These are phyloP conservation scores for Acacia melanoxylon DNA, from an alignment of 306 rosid genomes.

Conservation along the genomic window DNA sequence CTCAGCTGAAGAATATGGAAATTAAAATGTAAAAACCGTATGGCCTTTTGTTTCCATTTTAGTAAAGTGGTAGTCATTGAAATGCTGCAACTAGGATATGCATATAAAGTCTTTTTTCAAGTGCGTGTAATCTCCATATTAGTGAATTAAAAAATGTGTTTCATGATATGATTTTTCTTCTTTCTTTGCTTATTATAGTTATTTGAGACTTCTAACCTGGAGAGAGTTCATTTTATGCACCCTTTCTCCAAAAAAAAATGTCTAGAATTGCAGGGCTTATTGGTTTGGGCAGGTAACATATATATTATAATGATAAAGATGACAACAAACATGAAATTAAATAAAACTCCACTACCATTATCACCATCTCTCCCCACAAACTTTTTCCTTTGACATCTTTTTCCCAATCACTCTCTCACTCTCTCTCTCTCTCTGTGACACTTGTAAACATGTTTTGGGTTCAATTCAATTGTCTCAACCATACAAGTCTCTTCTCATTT, in stretches of 20 bases:
- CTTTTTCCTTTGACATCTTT: background rate
- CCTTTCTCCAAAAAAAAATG: background rate
- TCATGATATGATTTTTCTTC: background rate
- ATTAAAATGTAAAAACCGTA: background rate
- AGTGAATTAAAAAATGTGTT: background rate
- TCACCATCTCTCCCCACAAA: background rate
- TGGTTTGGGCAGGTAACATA: background rate
- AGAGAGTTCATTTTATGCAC: too few species aligned
- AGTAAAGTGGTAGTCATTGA: background rate
- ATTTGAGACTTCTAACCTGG: too few species aligned
- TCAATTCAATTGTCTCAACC: slow-evolving; percentile 32
- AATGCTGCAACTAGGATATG: background rate
- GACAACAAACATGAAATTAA: background rate
- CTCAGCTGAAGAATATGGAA: background rate
- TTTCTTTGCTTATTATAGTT: too few species aligned
- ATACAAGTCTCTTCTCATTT: slow-evolving; percentile 30
- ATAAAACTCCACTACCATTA: background rate
- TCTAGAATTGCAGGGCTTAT: background rate
- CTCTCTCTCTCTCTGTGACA: background rate
- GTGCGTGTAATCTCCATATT: background rate
- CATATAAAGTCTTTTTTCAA: background rate
- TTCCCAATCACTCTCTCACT: background rate
- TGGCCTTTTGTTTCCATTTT: background rate
- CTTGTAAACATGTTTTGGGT: background rate
- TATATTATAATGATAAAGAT: background rate